Conservation (phyloP, 352 stramenopile genomes). For the Pythium myriotylum region DNA sequence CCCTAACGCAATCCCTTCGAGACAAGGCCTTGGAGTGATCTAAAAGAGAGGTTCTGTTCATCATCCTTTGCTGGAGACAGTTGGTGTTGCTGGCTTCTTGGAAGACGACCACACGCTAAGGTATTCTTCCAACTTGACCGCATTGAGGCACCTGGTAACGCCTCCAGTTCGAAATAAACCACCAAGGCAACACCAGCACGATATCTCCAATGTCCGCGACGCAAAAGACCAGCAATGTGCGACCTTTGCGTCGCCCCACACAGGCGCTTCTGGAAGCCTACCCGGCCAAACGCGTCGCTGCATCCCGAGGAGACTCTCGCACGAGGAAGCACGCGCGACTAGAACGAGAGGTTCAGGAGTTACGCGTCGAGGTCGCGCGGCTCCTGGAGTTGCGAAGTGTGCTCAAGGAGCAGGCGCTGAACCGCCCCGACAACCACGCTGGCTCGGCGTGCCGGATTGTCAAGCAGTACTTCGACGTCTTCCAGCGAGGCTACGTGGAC, state of each 20-base stretch:
- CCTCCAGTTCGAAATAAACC: too few relatives aligned
- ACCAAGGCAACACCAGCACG: too few relatives aligned
- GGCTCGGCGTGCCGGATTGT: constrained; percentile 17
- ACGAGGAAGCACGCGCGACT: constrained; percentile 12
- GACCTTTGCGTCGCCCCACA: constrained; percentile 16
- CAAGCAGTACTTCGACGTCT: constrained; percentile 22
- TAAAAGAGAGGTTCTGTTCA: too few relatives aligned
- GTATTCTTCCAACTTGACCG: too few relatives aligned
- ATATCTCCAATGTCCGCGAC: too few relatives aligned
- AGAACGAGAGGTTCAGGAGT: constrained; percentile 5
- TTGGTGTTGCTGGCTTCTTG: too few relatives aligned
- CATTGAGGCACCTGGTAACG: too few relatives aligned
- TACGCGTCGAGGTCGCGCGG: constrained; percentile 18
- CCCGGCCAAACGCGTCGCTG: not conserved
- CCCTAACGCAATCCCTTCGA: too few relatives aligned
- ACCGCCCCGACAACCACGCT: constrained; percentile 15
- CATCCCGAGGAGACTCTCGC: constrained; percentile 6
- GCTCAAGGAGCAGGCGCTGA: constrained; percentile 10
- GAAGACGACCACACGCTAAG: too few relatives aligned
- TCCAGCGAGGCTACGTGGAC: constrained; percentile 14
- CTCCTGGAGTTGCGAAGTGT: constrained; percentile 11
- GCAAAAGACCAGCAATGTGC: constrained; percentile 7
- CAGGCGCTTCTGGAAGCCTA: not conserved
- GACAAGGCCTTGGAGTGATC: too few relatives aligned
- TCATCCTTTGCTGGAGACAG: too few relatives aligned